A percentile compares a stretch with the other conserved stretches of the same genome.
Conservation (phyloP, 176 grass and related monocot species). For the Echinochloa phyllopogon region DNA sequence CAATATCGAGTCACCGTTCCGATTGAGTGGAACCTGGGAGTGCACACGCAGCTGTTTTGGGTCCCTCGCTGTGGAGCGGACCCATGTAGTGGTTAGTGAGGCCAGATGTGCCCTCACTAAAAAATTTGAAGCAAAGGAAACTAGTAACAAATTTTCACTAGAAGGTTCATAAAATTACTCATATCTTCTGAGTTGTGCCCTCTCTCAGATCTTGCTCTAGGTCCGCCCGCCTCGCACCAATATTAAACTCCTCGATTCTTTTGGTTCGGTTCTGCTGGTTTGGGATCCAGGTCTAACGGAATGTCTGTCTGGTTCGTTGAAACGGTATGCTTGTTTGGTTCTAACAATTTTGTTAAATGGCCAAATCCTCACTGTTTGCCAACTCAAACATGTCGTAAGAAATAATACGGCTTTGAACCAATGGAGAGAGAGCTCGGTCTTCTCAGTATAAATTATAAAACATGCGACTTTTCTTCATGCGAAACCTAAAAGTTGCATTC, state of each 20-base stretch:
- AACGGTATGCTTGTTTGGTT: background rate
- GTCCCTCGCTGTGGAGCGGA: too few relatives aligned
- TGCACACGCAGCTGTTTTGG: constrained; percentile 43
- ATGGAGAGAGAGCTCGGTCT: background rate
- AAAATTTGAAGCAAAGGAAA: too few relatives aligned
- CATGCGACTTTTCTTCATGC: background rate
- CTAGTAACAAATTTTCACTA: too few relatives aligned
- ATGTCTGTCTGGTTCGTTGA: background rate
- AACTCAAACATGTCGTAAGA: background rate
- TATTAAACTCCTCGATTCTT: background rate
- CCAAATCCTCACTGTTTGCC: background rate
- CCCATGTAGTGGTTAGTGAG: too few relatives aligned
- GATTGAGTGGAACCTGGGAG: constrained; percentile 31
- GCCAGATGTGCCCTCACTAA: too few relatives aligned
- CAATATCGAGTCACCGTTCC: constrained; percentile 26
- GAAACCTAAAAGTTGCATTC: background rate
- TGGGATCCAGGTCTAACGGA: background rate
- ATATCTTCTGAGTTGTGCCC: too few relatives aligned
- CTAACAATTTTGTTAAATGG: background rate
- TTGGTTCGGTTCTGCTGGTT: background rate
- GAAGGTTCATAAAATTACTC: too few relatives aligned
- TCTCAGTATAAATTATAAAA: background rate
- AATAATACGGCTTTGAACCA: background rate
- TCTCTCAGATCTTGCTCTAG: too few relatives aligned
- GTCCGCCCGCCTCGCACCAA: too few relatives aligned